Base-by-base conservation (phyloP, 495 filamentous ascomycete species). In the Penicillium macrosclerotiorum region DNA sequence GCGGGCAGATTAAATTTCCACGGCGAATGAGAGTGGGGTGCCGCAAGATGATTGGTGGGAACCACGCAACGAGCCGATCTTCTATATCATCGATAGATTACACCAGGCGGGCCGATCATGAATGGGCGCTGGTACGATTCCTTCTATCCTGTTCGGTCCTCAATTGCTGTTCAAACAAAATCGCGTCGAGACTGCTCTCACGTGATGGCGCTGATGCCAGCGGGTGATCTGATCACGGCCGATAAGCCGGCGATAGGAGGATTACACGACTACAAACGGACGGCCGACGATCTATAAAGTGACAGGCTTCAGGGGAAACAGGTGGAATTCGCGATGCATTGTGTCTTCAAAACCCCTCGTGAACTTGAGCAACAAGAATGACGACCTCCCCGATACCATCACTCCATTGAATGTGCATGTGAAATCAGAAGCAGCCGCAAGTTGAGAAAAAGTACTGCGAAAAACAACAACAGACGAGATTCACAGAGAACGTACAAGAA, bases 1-100 rank as follows among this genome's bases (percentile, higher is more conserved):
- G 59, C 59, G 59, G 59, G 56, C 59, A 63, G 47, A 54, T 60
- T 55, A 63, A 63, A 57, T 63, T 63, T 62, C 59, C 51, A 55
- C 58, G 51, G 52, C 56, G 57, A 62, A 62, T 62, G 55, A 59
- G 59, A 55, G 56, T 42, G 57, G 54, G 57, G 57, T 47, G 47
- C 57, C 29, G 34, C 47, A 49, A 42, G 55, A 59, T 56, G 57
- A 50, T 52, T 53, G 56, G 59, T 63, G 59, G 59, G 53, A 57
- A 55, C 57, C 23, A 34, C 38, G 38, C 38, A 26, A 30, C 46
- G 39, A n/a, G n/a, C n/a, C n/a, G n/a, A n/a, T n/a, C n/a, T n/a
- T n/a, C n/a, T n/a, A n/a, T n/a, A n/a, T n/a, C n/a, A n/a, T n/a
- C n/a, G n/a, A n/a, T n/a, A n/a, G n/a, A n/a, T n/a, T n/a, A n/a